phyloP scores from a whole-genome alignment of 108 stramenopile genomes.

The Stephanodiscus minutulus region DNA sequence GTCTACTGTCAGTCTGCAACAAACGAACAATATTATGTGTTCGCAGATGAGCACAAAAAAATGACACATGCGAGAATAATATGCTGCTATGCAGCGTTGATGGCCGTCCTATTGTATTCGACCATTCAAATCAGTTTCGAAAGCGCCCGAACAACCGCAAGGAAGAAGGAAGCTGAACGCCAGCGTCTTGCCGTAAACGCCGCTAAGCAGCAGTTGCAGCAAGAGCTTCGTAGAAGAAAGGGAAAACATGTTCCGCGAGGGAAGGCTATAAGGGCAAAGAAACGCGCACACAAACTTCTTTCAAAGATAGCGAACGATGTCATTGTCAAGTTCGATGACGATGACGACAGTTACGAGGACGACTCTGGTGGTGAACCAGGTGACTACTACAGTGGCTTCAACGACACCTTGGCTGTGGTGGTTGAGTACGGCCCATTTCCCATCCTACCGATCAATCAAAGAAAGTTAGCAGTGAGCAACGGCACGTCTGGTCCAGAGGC shows the following conservation, averaged over 20 bases:
- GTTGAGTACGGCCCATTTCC: not conserved
- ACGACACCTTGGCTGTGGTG: no score
- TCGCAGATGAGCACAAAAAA: no score
- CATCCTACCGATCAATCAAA: conserved; percentile 27
- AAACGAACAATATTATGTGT: no score
- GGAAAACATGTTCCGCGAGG: no score
- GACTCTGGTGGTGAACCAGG: not conserved
- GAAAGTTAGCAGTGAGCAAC: conserved; percentile 7
- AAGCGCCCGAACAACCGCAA: no score
- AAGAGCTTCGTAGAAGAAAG: not conserved
- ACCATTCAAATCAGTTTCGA: not conserved
- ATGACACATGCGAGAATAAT: conserved; percentile 9
- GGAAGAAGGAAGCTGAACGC: no score
- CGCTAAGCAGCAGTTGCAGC: not conserved
- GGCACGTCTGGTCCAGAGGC: conserved; percentile 10
- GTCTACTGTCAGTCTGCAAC: no score
- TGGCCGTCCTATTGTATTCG: conserved; percentile 13
- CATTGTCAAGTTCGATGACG: not conserved
- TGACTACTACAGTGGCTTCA: no score
- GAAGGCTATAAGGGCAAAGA: no score
- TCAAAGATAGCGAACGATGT: conserved; percentile 2
- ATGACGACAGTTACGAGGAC: not conserved
- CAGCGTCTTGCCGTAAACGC: not conserved
- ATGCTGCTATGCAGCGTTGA: not conserved
- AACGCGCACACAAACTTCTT: not conserved